These are phyloP conservation scores for Saraca asoca DNA, from an alignment of 331 rosid species.

Conservation along the genomic window DNA sequence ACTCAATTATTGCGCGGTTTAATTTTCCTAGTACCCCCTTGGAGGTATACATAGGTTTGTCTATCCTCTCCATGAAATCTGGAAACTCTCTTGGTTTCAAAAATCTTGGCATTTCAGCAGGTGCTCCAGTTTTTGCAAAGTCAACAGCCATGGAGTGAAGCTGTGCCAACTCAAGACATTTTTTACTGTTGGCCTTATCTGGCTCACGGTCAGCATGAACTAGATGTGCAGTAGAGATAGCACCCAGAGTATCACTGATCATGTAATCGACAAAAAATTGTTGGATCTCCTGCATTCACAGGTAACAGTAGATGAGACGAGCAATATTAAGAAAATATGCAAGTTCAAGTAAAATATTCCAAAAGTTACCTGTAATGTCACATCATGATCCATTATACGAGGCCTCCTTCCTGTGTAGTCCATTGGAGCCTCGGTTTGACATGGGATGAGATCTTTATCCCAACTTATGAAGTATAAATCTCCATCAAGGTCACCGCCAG, in stretches of 20 bases:
- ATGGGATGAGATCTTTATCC: conserved; percentile 73
- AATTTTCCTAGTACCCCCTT: conserved; percentile 71
- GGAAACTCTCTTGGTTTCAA: conserved; percentile 80
- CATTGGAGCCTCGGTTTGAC: conserved; percentile 65
- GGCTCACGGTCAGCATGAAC: conserved; percentile 83
- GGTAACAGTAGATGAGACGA: conserved; percentile 24
- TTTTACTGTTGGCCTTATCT: conserved; percentile 64
- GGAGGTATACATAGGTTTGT: conserved; percentile 73
- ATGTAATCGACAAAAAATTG: conserved; percentile 86
- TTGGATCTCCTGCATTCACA: conserved; percentile 70
- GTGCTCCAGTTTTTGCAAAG: conserved; percentile 94
- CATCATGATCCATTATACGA: conserved; percentile 76
- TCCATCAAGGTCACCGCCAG: conserved; percentile 98
- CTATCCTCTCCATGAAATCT: conserved; percentile 89
- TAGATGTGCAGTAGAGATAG: conserved; percentile 89
- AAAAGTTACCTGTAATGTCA: conserved; percentile 66
- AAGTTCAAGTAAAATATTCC: not conserved
- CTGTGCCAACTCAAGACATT: conserved; percentile 76
- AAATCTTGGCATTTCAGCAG: conserved; percentile 84
- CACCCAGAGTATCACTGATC: conserved; percentile 91
- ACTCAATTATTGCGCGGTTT: conserved; percentile 50
- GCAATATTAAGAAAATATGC: not conserved
- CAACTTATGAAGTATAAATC: conserved; percentile 88
- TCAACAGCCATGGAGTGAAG: conserved; percentile 98
- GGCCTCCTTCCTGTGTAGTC: conserved; percentile 86